A percentile compares a stretch with the other conserved stretches of the same genome.
phyloP scores from a whole-genome alignment of 345 rosid genomes.

The Rhodamnia rubescens region DNA sequence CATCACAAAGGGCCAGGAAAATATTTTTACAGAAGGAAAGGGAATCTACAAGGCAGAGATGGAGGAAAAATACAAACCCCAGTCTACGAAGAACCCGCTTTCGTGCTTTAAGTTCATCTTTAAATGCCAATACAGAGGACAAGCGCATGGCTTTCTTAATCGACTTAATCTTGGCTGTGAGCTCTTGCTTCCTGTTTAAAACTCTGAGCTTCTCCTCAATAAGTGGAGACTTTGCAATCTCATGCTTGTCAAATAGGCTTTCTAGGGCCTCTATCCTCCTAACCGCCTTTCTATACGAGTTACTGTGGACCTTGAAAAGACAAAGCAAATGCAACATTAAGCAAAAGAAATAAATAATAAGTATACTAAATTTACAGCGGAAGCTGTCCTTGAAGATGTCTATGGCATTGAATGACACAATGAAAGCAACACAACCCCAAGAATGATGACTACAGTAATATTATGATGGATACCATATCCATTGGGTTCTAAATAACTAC shows the following conservation, averaged over 20 bases:
- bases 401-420: background rate
- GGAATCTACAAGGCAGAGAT: background rate
- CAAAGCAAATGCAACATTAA: background rate
- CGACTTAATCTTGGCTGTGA: constrained; percentile 67
- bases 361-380: background rate
- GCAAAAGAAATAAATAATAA: background rate
- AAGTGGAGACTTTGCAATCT: constrained; percentile 82
- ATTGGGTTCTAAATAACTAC: background rate
- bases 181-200: constrained; percentile 64
- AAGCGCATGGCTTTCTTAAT: constrained; percentile 65
- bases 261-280: constrained; percentile 84
- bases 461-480: background rate
- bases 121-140: constrained; percentile 77
- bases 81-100: constrained; percentile 92
- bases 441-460: background rate
- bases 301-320: constrained; percentile 52
- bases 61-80: constrained; percentile 35
- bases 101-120: constrained; percentile 96
- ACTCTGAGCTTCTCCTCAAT: constrained; percentile 71
- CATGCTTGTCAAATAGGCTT: constrained; percentile 75
- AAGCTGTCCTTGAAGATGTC: background rate
- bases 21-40: background rate
- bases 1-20: background rate
- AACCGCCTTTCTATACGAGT: constrained; percentile 65
- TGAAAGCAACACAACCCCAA: background rate